Evolutionary conservation across 805 yeast species (phyloP).

Genomic region (Kurtzmaniella cleridarum): DNA sequence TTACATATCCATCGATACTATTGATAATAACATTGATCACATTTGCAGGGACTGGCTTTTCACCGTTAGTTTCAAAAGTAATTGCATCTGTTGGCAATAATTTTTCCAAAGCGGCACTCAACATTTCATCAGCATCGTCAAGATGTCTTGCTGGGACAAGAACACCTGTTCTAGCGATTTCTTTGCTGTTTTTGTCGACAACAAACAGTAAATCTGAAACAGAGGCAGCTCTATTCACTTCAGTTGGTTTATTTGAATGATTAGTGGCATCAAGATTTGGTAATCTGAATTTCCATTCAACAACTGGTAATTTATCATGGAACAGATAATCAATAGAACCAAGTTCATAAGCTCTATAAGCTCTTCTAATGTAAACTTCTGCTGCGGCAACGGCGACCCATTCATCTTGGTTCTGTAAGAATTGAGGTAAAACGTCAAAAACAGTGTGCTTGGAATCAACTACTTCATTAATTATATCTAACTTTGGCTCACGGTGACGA

Average conservation of each 20-base stretch:
- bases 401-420: conserved; percentile 75
- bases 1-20: conserved; percentile 65
- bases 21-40: conserved; percentile 78
- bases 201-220: conserved; percentile 88
- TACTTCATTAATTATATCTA: conserved; percentile 78
- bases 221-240: conserved; percentile 80
- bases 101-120: conserved; percentile 68
- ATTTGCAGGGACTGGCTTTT: conserved; percentile 50
- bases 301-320: conserved; percentile 55
- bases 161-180: conserved; percentile 78
- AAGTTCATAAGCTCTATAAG: conserved; percentile 92
- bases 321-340: conserved; percentile 64
- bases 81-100: conserved; percentile 48
- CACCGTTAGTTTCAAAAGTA: conserved; percentile 23
- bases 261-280: conserved; percentile 52
- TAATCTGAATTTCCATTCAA: conserved; percentile 85
- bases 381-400: conserved; percentile 95
- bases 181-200: conserved; percentile 61
- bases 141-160: conserved; percentile 75
- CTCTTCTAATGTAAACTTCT: conserved; percentile 93
- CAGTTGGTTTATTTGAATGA: conserved; percentile 24
- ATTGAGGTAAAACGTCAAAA: conserved; percentile 91
- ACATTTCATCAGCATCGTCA: conserved; percentile 84
- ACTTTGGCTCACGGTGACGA: conserved; percentile 75
- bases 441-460: conserved; percentile 95